phyloP scores from a whole-genome alignment of 768 basidiomycete genomes.

The Lentinus tigrinus region DNA sequence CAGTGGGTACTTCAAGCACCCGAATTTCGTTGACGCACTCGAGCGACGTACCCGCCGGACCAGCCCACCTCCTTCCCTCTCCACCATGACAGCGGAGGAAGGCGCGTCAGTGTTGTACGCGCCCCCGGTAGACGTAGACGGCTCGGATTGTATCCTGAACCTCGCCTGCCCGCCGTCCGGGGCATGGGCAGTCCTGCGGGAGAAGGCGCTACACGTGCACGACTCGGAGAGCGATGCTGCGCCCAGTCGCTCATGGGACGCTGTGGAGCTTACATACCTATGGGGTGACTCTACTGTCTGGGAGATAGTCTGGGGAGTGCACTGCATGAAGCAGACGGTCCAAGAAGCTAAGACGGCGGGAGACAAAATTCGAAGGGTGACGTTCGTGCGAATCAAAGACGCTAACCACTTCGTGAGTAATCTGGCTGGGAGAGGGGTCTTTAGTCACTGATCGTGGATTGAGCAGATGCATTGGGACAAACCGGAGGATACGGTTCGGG shows the following conservation, averaged over 20 bases:
- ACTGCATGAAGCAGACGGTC: neutral
- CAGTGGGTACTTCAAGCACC: constrained; percentile 11
- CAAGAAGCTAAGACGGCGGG: neutral
- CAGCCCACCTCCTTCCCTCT: constrained; percentile 12
- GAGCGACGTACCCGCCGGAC: constrained; percentile 4
- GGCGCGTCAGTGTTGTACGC: neutral
- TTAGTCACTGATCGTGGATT: neutral
- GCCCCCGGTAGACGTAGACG: constrained; percentile 5
- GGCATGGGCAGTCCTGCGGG: neutral
- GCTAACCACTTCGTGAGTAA: constrained; percentile 3
- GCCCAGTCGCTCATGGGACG: too few relatives aligned
- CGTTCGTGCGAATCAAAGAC: neutral
- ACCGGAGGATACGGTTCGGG: neutral
- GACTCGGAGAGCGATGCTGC: too few relatives aligned
- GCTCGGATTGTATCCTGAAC: constrained; percentile 11
- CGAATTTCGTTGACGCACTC: neutral
- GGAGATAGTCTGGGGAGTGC: neutral
- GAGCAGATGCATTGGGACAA: neutral
- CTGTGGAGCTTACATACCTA: constrained; percentile 1
- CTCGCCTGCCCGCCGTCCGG: constrained; percentile 1
- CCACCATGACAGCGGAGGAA: constrained; percentile 7
- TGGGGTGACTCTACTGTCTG: neutral
- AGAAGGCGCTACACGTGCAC: constrained; percentile 8
- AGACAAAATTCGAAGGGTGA: neutral
- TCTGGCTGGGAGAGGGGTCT: neutral